Evolutionary conservation across 108 stramenopile genomes (phyloP), one percentile per base, ranked within the genome.

Genomic region (Nitzschia inconspicua): DNA sequence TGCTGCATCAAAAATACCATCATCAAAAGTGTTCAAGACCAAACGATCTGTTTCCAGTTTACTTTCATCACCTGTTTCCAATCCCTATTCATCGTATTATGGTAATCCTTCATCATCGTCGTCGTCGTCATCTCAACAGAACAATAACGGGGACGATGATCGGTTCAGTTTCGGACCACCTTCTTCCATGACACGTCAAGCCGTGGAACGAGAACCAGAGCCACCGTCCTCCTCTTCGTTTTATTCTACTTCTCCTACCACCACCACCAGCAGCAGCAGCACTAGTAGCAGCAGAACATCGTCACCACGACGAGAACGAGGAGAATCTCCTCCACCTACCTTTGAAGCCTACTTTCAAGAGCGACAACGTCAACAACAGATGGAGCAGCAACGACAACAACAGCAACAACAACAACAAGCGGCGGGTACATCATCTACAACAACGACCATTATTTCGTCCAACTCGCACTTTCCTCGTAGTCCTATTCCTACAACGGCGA

Each of bases 321-420:
- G 35, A 11, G 37, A 39, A 11, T 39, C 37, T 36, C 53, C 53
- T 16, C 9, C n/a, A 54, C 3, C 29, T 5, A 36, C 53, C 16
- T 54, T 54, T 18, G 53, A 54, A 32, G 32, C 53, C 5, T 54
- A 54, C 34, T 36, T 54, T 32, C 24, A 37, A 7, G 23, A 18
- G 9, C 53, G 35, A 5, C 28, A 16, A 14, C 37, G 16, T 3
- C 20, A 34, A 36, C 6, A 48, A 4, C 47, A 48, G n/a, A n/a
- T n/a, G n/a, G n/a, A n/a, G n/a, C n/a, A 48, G 26, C 1, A 16
- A 16, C 31, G 8, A 22, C 53, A 32, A 23, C 53, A 0, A 19
- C 16, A 32, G 3, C 32, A 31, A 19, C n/a, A n/a, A 36, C 53
- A 2, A 1, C 37, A 1, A 14, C 37, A 39, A 14, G 1, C n/a